These are phyloP conservation scores for Dispira parvispora DNA, from an alignment of 192 early-diverging fungal species.

Conservation along the genomic window DNA sequence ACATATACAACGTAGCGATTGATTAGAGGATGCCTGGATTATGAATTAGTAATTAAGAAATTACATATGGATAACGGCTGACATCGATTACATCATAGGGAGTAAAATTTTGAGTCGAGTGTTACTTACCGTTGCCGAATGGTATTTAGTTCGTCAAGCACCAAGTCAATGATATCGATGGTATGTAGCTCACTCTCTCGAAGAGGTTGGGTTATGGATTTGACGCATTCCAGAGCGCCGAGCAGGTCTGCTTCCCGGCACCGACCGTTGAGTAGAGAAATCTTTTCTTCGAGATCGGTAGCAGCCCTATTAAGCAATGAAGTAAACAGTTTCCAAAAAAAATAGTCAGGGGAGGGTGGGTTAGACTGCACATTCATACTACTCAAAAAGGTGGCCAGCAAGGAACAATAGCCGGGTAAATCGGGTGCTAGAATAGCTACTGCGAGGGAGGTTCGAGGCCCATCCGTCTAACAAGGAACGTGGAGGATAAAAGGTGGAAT, in stretches of 20 bases:
- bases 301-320: neutral
- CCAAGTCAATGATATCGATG: neutral
- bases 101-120: neutral
- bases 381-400: too few species aligned
- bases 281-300: neutral
- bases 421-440: too few species aligned
- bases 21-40: too few species aligned
- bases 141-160: neutral
- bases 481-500: neutral
- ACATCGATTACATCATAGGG: too few species aligned
- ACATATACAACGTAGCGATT: too few species aligned
- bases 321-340: neutral
- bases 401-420: too few species aligned
- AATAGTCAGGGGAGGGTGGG: neutral
- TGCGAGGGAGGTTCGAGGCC: too few species aligned
- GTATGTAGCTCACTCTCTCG: neutral
- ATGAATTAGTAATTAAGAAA: too few species aligned
- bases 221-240: neutral
- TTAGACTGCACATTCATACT: too few species aligned
- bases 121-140: neutral
- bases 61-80: too few species aligned
- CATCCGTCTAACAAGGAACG: too few species aligned
- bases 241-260: neutral
- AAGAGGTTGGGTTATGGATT: neutral
- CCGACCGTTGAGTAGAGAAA: neutral